Base-by-base conservation (phyloP, 2,329 filamentous ascomycete genomes). In the Didymella pinodella region DNA sequence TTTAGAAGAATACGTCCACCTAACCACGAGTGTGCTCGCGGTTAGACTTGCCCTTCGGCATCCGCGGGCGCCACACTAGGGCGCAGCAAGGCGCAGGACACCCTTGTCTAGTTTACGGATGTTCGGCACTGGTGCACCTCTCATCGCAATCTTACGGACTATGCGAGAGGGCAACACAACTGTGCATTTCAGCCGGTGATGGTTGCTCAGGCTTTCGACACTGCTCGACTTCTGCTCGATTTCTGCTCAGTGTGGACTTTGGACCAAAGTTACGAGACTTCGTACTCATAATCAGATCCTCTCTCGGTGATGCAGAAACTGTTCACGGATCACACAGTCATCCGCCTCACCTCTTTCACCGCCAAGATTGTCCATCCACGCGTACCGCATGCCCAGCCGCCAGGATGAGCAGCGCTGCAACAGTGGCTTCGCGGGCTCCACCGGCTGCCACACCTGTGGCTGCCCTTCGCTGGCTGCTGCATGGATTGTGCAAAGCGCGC, bases 381-480 rank as follows among this genome's bases (percentile, higher is more conserved):
- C 60, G 60, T 63, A 49, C 57, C 60, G 60, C 57, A 63, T 38
- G 57, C 57, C 57, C 28, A 60, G 57, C 14, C 48, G 48, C 57
- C 57, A 60, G 25, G 29, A 47, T 18, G 16, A 28, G 22, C 20
- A 47, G 18, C 29, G 50, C 12, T 46, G 50, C 28, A 46, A 46
- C 46, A 53, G 54, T 53, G 48, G 54, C 47, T 59, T 46, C 7
- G 29, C 36, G 20, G 18, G 22, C 22, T 57, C 48, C 59, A 53
- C 40, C 29, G 16, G 52, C 56, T 49, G 48, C 60, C 56, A 53
- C 51, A 58, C 26, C 18, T 52, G 51, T 51, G 41, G 47, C 52
- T 58, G 47, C 22, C 12, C 20, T 12, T 26, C 26, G 10, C 32
- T 8, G 11, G 25, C 14, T 6, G 8, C 8, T 16, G 29, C 36